phyloP scores from a whole-genome alignment of 169 alveolate genomes.

The Plasmodium knowlesi region DNA sequence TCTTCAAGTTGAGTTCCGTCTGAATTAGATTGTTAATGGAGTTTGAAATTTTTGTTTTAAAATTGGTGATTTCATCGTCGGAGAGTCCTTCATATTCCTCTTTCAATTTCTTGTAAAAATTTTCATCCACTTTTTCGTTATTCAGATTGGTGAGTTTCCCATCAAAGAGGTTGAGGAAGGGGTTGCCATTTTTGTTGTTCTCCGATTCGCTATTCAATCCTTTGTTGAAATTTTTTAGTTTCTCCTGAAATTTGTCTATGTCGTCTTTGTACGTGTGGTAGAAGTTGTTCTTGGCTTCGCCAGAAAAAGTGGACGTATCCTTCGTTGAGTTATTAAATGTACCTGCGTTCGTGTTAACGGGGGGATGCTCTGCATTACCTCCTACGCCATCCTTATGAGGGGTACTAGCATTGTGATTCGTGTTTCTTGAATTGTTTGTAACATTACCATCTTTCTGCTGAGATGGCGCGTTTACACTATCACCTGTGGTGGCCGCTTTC shows the following conservation, averaged over 20 bases:
- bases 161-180: slow-evolving; percentile 23
- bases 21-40: slow-evolving; percentile 60
- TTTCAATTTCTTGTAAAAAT: slow-evolving; percentile 65
- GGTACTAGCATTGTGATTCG: not conserved
- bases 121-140: slow-evolving; percentile 68
- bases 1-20: slow-evolving; percentile 55
- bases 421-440: not conserved
- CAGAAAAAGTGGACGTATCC: not conserved
- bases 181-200: slow-evolving; percentile 1
- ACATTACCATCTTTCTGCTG: not conserved
- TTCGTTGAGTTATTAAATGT: not conserved
- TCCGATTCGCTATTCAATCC: not conserved
- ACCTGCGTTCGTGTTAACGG: not conserved
- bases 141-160: slow-evolving; percentile 17
- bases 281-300: not conserved
- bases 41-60: slow-evolving; percentile 55
- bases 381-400: not conserved
- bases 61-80: slow-evolving; percentile 31
- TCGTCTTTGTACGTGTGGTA: slow-evolving; percentile 40
- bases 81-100: slow-evolving; percentile 54
- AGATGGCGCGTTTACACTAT: not conserved
- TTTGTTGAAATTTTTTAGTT: slow-evolving; percentile 25
- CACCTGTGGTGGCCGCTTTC: not conserved
- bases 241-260: slow-evolving; percentile 48
- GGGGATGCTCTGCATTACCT: not conserved